Evolutionary conservation across 192 early-diverging fungal species (phyloP).

Genomic region (Linnemannia schmuckeri): DNA sequence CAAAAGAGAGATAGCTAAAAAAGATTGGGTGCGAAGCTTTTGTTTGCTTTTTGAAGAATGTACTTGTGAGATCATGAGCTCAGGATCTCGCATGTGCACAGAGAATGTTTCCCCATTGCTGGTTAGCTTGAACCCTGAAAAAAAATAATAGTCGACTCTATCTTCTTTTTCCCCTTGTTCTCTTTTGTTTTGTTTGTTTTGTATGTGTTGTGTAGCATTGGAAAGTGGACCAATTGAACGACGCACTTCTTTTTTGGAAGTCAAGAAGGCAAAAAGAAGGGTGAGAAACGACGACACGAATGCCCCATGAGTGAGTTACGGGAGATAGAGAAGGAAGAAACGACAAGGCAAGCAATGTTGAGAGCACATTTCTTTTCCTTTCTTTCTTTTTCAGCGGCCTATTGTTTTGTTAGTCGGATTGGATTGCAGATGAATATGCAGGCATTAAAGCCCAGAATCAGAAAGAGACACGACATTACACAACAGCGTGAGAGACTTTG

Average conservation of each 20-base stretch:
- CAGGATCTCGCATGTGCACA: neutral
- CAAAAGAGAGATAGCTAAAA: neutral
- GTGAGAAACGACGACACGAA: too few species aligned
- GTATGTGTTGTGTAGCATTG: neutral
- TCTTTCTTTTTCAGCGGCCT: conserved; percentile 12
- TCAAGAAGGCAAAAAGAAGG: too few species aligned
- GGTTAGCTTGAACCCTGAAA: neutral
- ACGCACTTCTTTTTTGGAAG: too few species aligned
- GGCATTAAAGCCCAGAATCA: neutral
- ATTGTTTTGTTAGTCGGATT: neutral
- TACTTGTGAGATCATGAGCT: neutral
- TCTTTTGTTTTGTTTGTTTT: neutral
- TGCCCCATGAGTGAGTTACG: neutral
- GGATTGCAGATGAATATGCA: neutral
- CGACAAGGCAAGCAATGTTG: neutral
- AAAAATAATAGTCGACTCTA: neutral
- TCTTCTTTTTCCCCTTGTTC: neutral
- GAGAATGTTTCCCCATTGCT: neutral
- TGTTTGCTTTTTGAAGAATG: neutral
- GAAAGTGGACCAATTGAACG: too few species aligned
- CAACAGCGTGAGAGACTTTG: neutral
- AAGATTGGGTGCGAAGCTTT: neutral
- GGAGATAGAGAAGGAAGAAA: conserved; percentile 3
- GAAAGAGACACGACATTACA: neutral
- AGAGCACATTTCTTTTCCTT: neutral